Conservation (phyloP, 108 stramenopile genomes). For the Nitzschia sp. region DNA sequence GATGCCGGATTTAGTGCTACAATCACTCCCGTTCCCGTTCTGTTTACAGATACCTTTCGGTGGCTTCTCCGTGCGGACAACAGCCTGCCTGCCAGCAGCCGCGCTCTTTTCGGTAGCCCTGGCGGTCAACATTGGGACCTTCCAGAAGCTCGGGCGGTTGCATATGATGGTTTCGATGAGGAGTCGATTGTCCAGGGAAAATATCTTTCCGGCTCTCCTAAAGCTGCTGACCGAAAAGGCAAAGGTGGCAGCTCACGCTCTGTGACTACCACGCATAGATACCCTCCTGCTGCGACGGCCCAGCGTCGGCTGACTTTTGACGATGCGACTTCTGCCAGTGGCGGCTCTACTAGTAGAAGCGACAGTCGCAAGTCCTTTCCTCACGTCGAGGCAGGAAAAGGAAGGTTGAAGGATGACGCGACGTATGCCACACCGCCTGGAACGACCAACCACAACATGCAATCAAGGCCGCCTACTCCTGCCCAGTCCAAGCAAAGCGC, state of each 20-base stretch:
- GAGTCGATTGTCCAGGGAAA: neutral
- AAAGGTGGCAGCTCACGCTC: neutral
- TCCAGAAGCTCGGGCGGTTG: slow-evolving; percentile 11
- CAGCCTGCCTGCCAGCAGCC: slow-evolving; percentile 13
- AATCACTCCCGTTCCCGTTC: slow-evolving; percentile 46
- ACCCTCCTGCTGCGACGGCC: neutral
- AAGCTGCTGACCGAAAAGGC: neutral
- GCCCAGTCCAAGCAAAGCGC: neutral
- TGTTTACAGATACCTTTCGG: slow-evolving; percentile 57
- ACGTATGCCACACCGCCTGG: slow-evolving; percentile 19
- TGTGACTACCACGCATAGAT: neutral
- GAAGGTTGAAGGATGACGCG: slow-evolving; percentile 11
- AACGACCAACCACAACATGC: neutral
- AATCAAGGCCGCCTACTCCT: neutral
- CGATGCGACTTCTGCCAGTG: neutral
- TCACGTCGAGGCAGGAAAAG: neutral
- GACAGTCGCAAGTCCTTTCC: no score
- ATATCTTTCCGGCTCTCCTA: neutral
- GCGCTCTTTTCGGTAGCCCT: neutral
- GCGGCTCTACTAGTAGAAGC: neutral
- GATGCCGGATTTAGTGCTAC: slow-evolving; percentile 35
- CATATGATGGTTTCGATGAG: neutral
- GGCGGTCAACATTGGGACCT: slow-evolving; percentile 5
- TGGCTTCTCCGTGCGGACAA: slow-evolving; percentile 37
- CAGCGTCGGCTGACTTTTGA: neutral